Conservation (phyloP, 805 yeast species). For the Pichia kluyveri region DNA sequence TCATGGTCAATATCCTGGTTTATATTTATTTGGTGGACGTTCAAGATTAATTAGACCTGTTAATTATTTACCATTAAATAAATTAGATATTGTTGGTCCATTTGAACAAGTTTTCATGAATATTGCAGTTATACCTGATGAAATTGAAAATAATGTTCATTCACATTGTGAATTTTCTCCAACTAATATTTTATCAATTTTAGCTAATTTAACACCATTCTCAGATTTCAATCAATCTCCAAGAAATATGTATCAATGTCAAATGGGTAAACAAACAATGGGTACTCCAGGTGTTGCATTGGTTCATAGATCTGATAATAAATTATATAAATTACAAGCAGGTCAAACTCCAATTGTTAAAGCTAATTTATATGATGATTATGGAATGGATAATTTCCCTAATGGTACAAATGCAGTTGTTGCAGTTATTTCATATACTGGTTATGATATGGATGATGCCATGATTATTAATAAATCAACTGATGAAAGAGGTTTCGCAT, state of each 20-base stretch:
- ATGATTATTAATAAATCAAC: conserved; percentile 97
- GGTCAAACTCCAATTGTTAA: conserved; percentile 98
- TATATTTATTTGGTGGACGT: conserved; percentile 82
- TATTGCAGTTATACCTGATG: conserved; percentile 89
- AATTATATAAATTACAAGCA: conserved; percentile 81
- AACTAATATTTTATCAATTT: conserved; percentile 85
- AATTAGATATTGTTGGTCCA: conserved; percentile 87
- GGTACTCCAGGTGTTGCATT: conserved; percentile 99
- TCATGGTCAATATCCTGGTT: conserved; percentile 96
- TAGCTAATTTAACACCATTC: conserved; percentile 96
- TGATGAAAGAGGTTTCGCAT: conserved; percentile 95
- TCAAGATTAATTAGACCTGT: conserved; percentile 96
- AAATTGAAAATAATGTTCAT: conserved; percentile 73
- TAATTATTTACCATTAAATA: conserved; percentile 76
- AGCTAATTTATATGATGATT: conserved; percentile 87
- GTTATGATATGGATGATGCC: conserved; percentile 99
- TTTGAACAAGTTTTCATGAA: conserved; percentile 97
- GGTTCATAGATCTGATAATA: conserved; percentile 87
- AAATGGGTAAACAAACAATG: conserved; percentile 99
- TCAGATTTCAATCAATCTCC: conserved; percentile 99
- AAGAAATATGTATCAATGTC: conserved; percentile 99
- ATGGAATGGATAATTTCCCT: conserved; percentile 97
- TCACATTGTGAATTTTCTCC: conserved; percentile 93
- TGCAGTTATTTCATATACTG: conserved; percentile 97
- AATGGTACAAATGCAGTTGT: conserved; percentile 98